Evolutionary conservation across 2,329 filamentous ascomycete species (phyloP).

Genomic region (Aureobasidium melanogenum): DNA sequence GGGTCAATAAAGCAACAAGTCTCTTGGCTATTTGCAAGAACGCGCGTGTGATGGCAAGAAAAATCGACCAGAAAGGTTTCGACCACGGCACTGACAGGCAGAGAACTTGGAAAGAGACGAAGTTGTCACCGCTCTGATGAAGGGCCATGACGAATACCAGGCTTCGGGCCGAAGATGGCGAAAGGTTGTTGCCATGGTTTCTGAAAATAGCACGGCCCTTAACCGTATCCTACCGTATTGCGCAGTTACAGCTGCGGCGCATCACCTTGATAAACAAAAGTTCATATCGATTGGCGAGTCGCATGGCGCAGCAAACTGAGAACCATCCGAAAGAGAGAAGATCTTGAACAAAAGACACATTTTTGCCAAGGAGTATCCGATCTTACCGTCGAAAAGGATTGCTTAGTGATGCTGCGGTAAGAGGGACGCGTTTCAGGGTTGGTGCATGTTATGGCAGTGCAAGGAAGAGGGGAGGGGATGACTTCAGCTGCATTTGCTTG

Average conservation of each 20-base stretch:
- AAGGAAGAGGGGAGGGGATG: not conserved
- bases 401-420: not conserved
- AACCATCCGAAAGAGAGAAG: not conserved
- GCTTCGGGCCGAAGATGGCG: not conserved
- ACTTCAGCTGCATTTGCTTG: slow-evolving; percentile 1
- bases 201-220: not conserved
- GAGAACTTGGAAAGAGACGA: not conserved
- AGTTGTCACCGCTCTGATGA: not conserved
- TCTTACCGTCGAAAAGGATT: not conserved
- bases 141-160: not conserved
- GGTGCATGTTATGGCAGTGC: slow-evolving; percentile 2
- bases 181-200: slow-evolving; percentile 8
- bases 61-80: no score
- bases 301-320: not conserved
- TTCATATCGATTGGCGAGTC: slow-evolving; percentile 7
- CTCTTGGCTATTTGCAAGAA: no score
- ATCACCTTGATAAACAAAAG: slow-evolving; percentile 3
- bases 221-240: not conserved
- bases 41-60: no score
- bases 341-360: not conserved
- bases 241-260: not conserved
- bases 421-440: slow-evolving; percentile 6
- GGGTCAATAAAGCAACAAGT: no score
- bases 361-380: not conserved
- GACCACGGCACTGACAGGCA: no score